Evolutionary conservation across 2,329 filamentous ascomycete genomes (phyloP).

Genomic region (Rasamsonia emersonii): DNA sequence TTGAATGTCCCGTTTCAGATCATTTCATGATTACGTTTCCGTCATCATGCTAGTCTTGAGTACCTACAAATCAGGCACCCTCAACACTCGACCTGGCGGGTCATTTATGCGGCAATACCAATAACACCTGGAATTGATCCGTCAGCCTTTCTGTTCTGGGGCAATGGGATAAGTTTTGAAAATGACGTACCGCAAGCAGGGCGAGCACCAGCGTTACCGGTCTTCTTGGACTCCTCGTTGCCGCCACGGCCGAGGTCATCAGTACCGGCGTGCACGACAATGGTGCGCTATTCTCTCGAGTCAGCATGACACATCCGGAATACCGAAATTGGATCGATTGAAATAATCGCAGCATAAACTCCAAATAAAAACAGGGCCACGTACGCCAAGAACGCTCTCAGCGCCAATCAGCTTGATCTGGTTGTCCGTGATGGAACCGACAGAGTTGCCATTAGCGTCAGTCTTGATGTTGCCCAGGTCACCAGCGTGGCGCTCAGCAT

Average conservation of each 20-base stretch:
- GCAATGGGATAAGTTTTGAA: neutral
- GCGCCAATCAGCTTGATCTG: constrained; percentile 93
- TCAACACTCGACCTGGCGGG: constrained; percentile 8
- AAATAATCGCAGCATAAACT: too few species aligned
- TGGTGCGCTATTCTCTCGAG: constrained; percentile 62
- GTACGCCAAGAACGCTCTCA: constrained; percentile 86
- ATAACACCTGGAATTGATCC: constrained; percentile 58
- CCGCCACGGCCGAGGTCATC: constrained; percentile 92
- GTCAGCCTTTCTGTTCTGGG: neutral
- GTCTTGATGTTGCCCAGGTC: constrained; percentile 97
- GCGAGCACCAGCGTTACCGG: constrained; percentile 85
- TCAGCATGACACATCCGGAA: neutral
- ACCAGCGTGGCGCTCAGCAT: constrained; percentile 85
- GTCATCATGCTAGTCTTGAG: too few species aligned
- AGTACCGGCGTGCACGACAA: constrained; percentile 90
- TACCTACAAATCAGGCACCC: too few species aligned
- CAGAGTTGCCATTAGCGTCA: constrained; percentile 81
- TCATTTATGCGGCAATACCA: constrained; percentile 66
- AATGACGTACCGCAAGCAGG: constrained; percentile 75
- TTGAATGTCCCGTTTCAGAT: constrained; percentile 3
- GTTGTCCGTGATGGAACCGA: constrained; percentile 71
- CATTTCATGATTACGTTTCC: constrained; percentile 3
- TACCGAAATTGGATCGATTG: neutral
- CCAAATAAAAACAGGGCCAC: constrained; percentile 18
- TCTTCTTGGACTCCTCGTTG: constrained; percentile 95